A percentile compares a stretch with the other conserved stretches of the same genome.
These are phyloP conservation scores for Schoenoplectus triqueter DNA, from an alignment of 202 grass and related monocot genomes.

Conservation along the genomic window DNA sequence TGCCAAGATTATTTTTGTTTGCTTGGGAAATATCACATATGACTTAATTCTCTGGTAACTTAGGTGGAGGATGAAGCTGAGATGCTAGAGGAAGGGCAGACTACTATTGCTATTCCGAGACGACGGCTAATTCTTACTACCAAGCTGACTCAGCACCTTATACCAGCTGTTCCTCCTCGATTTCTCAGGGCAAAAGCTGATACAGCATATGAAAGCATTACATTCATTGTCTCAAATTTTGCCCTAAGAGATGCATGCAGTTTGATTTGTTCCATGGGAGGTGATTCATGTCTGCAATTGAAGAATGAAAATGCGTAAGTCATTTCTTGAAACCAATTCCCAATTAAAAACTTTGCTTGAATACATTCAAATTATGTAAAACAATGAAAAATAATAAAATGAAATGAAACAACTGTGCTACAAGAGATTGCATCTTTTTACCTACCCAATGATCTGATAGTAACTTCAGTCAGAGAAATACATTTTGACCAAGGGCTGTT, in stretches of 20 bases:
- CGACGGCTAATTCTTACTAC: constrained; percentile 77
- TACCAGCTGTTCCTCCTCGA: constrained; percentile 76
- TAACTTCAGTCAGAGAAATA: background rate
- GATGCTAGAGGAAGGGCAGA: constrained; percentile 61
- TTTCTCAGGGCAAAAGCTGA: constrained; percentile 80
- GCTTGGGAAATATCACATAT: constrained; percentile 23
- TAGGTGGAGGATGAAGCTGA: constrained; percentile 79
- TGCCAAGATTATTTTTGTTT: background rate
- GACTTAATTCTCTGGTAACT: constrained; percentile 32
- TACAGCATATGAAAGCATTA: constrained; percentile 74
- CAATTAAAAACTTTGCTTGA: background rate
- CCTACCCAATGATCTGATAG: background rate
- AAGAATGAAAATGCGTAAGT: constrained; percentile 79
- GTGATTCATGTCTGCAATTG: constrained; percentile 45
- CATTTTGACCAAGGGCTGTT: background rate
- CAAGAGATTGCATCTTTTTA: background rate
- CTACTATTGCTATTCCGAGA: constrained; percentile 53
- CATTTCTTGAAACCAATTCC: background rate
- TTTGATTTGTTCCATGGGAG: constrained; percentile 53
- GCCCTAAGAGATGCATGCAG: constrained; percentile 82
- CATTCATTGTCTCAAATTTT: constrained; percentile 65
- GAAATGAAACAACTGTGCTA: background rate
- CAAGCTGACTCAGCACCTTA: constrained; percentile 84
- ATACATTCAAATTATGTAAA: background rate
- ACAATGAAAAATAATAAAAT: background rate